Percentiles rank a stretch among this genome's conserved stretches.
phyloP scores from a whole-genome alignment of 139 green algal species.

The Monoraphidium neglectum region DNA sequence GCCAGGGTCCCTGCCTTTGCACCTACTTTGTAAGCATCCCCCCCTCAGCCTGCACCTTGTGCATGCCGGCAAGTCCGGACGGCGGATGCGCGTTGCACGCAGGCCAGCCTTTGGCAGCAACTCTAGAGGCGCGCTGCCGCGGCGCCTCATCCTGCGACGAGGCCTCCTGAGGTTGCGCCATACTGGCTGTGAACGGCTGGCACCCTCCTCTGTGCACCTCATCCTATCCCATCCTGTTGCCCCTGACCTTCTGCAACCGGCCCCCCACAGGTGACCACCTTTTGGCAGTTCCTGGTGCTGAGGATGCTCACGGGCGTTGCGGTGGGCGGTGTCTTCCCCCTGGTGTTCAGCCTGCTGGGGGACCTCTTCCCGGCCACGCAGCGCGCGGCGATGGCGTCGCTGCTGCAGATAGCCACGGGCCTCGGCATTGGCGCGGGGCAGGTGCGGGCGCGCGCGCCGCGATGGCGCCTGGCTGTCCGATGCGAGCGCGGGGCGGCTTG shows the following conservation, averaged over 20 bases:
- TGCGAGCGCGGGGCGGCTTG: too few species aligned
- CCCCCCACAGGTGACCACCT: conserved; percentile 55
- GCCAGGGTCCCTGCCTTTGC: conserved; percentile 71
- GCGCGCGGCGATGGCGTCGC: conserved; percentile 38
- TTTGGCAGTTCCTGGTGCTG: conserved; percentile 85
- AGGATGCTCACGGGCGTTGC: conserved; percentile 81
- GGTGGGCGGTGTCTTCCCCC: conserved; percentile 78
- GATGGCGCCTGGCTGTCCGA: neutral
- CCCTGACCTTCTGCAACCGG: too few species aligned
- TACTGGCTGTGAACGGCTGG: too few species aligned
- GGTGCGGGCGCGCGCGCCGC: conserved; percentile 27
- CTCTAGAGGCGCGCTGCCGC: too few species aligned
- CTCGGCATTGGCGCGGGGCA: conserved; percentile 73
- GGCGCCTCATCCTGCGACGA: too few species aligned
- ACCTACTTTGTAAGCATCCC: conserved; percentile 61
- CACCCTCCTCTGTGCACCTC: too few species aligned
- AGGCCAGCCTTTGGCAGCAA: too few species aligned
- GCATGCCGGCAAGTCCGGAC: too few species aligned
- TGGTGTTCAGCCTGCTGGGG: conserved; percentile 79
- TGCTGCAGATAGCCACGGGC: conserved; percentile 70
- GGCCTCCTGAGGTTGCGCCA: too few species aligned
- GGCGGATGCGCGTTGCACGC: too few species aligned
- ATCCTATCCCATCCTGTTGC: too few species aligned
- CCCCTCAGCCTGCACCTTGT: too few species aligned
- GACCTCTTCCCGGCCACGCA: conserved; percentile 70